phyloP scores from a whole-genome alignment of 139 green algal species.

The Chlamydomonas schloesseri region DNA sequence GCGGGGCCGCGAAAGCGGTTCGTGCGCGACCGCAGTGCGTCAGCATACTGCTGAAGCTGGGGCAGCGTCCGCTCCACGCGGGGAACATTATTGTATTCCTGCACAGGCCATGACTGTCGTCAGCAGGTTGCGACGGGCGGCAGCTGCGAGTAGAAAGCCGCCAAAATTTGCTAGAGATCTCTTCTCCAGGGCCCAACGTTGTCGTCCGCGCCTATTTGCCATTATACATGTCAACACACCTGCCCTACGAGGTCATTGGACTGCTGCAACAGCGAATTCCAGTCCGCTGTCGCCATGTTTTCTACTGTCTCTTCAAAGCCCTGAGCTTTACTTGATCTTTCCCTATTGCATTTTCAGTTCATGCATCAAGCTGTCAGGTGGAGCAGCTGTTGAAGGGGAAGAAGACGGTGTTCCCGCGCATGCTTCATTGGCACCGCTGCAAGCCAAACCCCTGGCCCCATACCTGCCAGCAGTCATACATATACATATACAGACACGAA shows the following conservation, averaged over 20 bases:
- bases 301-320: neutral
- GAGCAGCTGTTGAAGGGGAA: too few species aligned
- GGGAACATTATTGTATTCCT: slow-evolving; percentile 80
- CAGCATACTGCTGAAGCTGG: slow-evolving; percentile 80
- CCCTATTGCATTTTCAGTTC: neutral
- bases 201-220: neutral
- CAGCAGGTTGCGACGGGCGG: neutral
- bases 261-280: slow-evolving; percentile 76
- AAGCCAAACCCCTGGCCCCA: too few species aligned
- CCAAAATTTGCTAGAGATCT: neutral
- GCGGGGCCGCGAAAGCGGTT: slow-evolving; percentile 64
- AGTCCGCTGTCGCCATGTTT: slow-evolving; percentile 58
- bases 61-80: slow-evolving; percentile 79
- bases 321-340: neutral
- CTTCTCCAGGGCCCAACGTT: neutral
- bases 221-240: slow-evolving; percentile 51
- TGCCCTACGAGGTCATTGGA: slow-evolving; percentile 73
- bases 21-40: slow-evolving; percentile 67
- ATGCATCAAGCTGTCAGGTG: neutral
- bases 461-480: too few species aligned
- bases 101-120: neutral
- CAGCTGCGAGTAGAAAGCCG: neutral
- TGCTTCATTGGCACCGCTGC: too few species aligned
- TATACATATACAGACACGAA: too few species aligned
- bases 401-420: too few species aligned